Percentiles rank a stretch among this genome's conserved stretches.
These are phyloP conservation scores for Capsicum chinense DNA, from an alignment of 257 asterid genomes.

Conservation along the genomic window DNA sequence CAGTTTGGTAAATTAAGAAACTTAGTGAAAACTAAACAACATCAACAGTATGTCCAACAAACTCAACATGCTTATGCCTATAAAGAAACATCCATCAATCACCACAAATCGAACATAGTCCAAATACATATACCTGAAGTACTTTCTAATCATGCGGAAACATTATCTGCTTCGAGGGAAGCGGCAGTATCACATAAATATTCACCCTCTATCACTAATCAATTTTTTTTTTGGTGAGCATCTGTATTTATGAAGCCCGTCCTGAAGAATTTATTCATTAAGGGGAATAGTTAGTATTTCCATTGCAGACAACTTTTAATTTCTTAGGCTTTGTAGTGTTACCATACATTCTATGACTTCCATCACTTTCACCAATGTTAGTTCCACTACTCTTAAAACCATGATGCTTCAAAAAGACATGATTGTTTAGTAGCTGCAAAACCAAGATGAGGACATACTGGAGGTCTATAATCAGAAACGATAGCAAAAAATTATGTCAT, in stretches of 20 bases:
- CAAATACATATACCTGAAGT: conserved; percentile 42
- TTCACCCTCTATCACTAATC: conserved; percentile 30
- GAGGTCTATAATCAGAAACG: too few species aligned
- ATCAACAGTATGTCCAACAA: background rate
- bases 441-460: conserved; percentile 8
- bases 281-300: conserved; percentile 28
- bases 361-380: conserved; percentile 61
- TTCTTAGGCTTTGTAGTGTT: conserved; percentile 31
- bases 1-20: background rate
- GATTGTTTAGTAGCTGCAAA: conserved; percentile 48
- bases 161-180: conserved; percentile 42
- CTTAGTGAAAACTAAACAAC: background rate
- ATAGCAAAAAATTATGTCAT: too few species aligned
- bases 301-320: conserved; percentile 32
- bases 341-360: conserved; percentile 42
- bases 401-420: conserved; percentile 47
- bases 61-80: background rate
- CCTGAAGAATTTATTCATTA: conserved; percentile 27
- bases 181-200: conserved; percentile 48
- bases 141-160: conserved; percentile 38
- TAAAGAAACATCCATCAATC: background rate
- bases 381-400: conserved; percentile 44
- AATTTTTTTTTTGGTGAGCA: conserved; percentile 51
- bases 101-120: conserved; percentile 21
- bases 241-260: conserved; percentile 29